Conservation (phyloP, 495 filamentous ascomycete species). For the Xylaria nigripes region DNA sequence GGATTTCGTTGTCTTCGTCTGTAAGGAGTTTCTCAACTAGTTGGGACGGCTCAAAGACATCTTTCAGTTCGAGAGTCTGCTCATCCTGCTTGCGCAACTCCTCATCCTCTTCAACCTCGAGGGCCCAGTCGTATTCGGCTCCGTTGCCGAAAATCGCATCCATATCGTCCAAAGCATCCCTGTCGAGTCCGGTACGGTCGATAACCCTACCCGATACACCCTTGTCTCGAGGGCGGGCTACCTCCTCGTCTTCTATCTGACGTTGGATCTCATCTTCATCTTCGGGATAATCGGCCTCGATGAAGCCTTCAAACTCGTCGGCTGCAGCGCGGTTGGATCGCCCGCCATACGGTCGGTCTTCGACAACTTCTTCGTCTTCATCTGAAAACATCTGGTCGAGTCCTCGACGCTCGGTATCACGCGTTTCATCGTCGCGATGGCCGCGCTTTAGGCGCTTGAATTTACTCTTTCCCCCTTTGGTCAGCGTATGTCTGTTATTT, state of each 20-base stretch:
- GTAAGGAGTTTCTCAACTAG: constrained; percentile 88
- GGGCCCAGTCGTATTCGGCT: constrained; percentile 87
- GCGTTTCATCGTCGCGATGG: constrained; percentile 61
- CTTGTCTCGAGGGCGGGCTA: constrained; percentile 61
- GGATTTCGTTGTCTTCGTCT: constrained; percentile 87
- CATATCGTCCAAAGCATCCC: constrained; percentile 90
- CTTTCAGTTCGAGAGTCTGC: constrained; percentile 76
- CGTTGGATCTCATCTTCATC: constrained; percentile 71
- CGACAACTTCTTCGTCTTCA: constrained; percentile 71
- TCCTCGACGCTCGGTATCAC: constrained; percentile 55
- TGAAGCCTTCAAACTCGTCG: constrained; percentile 94
- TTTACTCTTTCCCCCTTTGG: constrained; percentile 52
- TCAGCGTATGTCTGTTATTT: constrained; percentile 18
- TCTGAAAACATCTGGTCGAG: constrained; percentile 91
- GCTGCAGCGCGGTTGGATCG: constrained; percentile 46
- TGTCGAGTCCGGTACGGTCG: constrained; percentile 68
- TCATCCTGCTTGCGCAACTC: constrained; percentile 60
- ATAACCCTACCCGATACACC: constrained; percentile 57
- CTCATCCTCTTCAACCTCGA: constrained; percentile 77
- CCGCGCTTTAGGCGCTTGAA: constrained; percentile 94
- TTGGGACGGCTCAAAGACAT: constrained; percentile 95
- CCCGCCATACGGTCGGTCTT: constrained; percentile 46
- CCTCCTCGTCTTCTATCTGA: constrained; percentile 78
- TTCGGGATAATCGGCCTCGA: constrained; percentile 88
- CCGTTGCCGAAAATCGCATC: constrained; percentile 91